Evolutionary conservation across 306 rosid genomes (phyloP), one percentile per base, ranked within the genome.

Genomic region (Citrullus mucosospermus): DNA sequence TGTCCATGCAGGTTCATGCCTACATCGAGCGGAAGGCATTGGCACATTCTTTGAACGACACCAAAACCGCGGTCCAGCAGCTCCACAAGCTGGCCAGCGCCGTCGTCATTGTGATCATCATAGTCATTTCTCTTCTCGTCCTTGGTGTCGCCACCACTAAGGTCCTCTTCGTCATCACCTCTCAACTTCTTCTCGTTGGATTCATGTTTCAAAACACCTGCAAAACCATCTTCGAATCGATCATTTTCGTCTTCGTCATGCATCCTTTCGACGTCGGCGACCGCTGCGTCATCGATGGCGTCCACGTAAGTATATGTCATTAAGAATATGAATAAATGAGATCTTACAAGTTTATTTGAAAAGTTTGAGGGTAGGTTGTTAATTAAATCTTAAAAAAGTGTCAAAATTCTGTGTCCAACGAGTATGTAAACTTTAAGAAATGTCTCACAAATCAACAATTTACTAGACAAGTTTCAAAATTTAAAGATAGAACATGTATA

Each of bases 171-270:
- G 88, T 87, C 16, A 86, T 87, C 16, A 87, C 88, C 9, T 87
- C 90, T 57, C 90, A 87, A 69, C 81, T 87, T 2, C 86, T 87
- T 13, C 83, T 87, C 0, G 90, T 87, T 6, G 90, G 88, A 2
- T 87, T 87, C 80, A 87, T 87, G 90, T 87, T 87, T 71, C 90
- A 84, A 81, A 87, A 87, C 82, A 87, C 79, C 50, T 87, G 90
- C 86, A 87, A 87, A 83, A 87, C 90, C 51, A 67, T 87, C 32
- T 87, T 87, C 46, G 90, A 87, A 75, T 84, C 90, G 67, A 78
- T 87, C 87, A 82, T 87, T 67, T 84, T 87, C 44, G 87, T 87
- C 58, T 87, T 87, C n/a, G 90, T 84, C 53, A 87, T 87, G 90
- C 90, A 87, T 57, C 90, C 90, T 5, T 87, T 87, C 10, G 90